Percentiles rank a stretch among this genome's conserved stretches.
These are phyloP conservation scores for Ceratopteris richardii DNA, from an alignment of 75 land plant genomes.

Conservation along the genomic window DNA sequence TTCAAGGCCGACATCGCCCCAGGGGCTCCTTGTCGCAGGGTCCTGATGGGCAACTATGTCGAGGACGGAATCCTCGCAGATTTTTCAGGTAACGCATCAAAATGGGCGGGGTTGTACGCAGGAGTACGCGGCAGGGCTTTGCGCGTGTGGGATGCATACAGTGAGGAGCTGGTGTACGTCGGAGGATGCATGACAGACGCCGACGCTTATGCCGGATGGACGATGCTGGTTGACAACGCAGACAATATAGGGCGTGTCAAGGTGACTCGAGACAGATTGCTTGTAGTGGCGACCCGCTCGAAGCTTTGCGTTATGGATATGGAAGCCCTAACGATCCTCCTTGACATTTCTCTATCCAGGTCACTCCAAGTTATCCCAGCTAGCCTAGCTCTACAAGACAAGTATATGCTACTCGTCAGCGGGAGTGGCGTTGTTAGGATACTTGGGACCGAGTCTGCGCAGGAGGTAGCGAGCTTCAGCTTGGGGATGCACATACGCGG, in stretches of 20 bases:
- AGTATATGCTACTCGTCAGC: no score
- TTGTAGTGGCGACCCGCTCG: conserved; percentile 5
- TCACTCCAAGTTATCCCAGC: no score
- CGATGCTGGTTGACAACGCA: conserved; percentile 17
- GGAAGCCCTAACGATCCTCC: background rate
- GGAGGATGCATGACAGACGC: conserved; percentile 54
- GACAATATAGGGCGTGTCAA: conserved; percentile 10
- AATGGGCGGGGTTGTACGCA: conserved; percentile 66
- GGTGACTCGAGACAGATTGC: background rate
- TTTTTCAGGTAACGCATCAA: conserved; percentile 39
- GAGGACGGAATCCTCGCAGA: conserved; percentile 50
- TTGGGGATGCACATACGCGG: no score
- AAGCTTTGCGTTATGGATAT: conserved; percentile 2
- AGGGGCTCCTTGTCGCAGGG: conserved; percentile 11
- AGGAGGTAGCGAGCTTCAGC: no score
- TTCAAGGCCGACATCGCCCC: conserved; percentile 18
- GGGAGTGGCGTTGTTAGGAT: no score
- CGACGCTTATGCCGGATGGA: conserved; percentile 61
- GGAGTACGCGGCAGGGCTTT: conserved; percentile 50
- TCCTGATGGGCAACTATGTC: conserved; percentile 28
- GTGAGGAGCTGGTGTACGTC: conserved; percentile 33
- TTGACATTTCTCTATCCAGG: no score
- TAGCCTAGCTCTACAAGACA: no score
- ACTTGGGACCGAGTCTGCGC: no score
- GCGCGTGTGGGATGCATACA: conserved; percentile 47